phyloP scores from a whole-genome alignment of 2,329 filamentous ascomycete genomes.

The Trichophyton mentagrophytes region DNA sequence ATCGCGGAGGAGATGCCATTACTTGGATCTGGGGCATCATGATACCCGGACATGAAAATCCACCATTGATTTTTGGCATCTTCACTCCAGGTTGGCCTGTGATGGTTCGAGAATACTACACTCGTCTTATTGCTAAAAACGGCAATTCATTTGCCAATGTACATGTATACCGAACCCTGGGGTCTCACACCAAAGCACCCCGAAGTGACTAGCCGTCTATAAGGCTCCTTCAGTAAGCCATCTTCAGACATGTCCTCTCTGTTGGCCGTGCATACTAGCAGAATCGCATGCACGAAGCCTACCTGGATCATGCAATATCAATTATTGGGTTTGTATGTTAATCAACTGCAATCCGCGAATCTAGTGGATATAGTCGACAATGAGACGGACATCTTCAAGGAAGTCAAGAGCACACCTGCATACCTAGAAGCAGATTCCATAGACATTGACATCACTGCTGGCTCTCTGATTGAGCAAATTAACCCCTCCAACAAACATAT shows the following conservation, averaged over 20 bases:
- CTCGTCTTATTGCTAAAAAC: constrained; percentile 24
- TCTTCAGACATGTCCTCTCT: too few species aligned
- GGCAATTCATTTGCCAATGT: constrained; percentile 29
- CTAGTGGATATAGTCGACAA: constrained; percentile 28
- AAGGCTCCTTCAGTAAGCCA: too few species aligned
- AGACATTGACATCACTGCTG: neutral
- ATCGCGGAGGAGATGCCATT: too few species aligned
- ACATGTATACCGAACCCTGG: constrained; percentile 26
- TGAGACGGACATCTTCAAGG: constrained; percentile 15
- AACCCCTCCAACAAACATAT: too few species aligned
- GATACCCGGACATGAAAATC: too few species aligned
- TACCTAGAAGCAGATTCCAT: neutral
- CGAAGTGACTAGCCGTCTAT: constrained; percentile 18
- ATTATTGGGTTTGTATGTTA: too few species aligned
- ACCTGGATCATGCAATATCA: too few species aligned
- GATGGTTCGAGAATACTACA: constrained; percentile 30
- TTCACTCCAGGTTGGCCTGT: constrained; percentile 34
- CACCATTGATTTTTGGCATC: neutral
- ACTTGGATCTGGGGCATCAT: too few species aligned
- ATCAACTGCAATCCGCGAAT: constrained; percentile 20
- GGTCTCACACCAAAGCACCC: constrained; percentile 32
- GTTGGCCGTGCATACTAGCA: too few species aligned
- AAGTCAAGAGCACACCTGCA: constrained; percentile 20
- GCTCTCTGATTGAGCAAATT: too few species aligned
- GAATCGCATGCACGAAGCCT: too few species aligned